Conservation (phyloP, 805 yeast species). For the Candida michaelii region DNA sequence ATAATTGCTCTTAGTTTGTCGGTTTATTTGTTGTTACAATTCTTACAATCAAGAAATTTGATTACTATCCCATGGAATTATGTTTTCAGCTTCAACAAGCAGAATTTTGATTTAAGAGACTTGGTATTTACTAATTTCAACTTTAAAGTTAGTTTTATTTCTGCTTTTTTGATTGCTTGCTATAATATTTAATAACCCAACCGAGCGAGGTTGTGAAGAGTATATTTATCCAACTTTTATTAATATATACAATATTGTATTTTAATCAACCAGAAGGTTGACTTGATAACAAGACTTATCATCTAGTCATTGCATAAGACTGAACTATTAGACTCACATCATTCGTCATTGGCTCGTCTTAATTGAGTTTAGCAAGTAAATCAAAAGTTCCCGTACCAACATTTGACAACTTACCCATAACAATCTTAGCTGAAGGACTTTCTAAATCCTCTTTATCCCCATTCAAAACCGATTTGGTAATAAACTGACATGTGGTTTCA, state of each 20-base stretch:
- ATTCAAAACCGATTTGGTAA: constrained; percentile 93
- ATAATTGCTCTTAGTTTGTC: constrained; percentile 52
- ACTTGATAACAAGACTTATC: too few species aligned
- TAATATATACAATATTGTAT: constrained; percentile 8
- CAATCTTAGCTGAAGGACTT: constrained; percentile 91
- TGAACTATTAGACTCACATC: too few species aligned
- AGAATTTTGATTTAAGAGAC: constrained; percentile 44
- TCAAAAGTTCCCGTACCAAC: constrained; percentile 98
- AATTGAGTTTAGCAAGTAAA: constrained; percentile 46
- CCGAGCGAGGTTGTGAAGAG: too few species aligned
- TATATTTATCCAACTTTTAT: too few species aligned
- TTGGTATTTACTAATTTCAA: constrained; percentile 60
- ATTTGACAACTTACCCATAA: constrained; percentile 82
- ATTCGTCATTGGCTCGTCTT: too few species aligned
- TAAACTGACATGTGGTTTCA: constrained; percentile 96
- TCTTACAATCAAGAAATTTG: constrained; percentile 55
- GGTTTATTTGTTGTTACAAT: constrained; percentile 46
- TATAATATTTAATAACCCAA: constrained; percentile 49
- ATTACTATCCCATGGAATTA: constrained; percentile 47
- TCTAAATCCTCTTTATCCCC: constrained; percentile 86
- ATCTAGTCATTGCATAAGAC: too few species aligned
- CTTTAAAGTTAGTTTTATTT: constrained; percentile 56
- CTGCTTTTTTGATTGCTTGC: constrained; percentile 60
- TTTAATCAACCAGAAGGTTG: too few species aligned
- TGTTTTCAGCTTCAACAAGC: constrained; percentile 31